A percentile compares a stretch with the other conserved stretches of the same genome.
These are phyloP conservation scores for Earliella scabrosa DNA, from an alignment of 1,284 basidiomycete genomes.

Conservation along the genomic window DNA sequence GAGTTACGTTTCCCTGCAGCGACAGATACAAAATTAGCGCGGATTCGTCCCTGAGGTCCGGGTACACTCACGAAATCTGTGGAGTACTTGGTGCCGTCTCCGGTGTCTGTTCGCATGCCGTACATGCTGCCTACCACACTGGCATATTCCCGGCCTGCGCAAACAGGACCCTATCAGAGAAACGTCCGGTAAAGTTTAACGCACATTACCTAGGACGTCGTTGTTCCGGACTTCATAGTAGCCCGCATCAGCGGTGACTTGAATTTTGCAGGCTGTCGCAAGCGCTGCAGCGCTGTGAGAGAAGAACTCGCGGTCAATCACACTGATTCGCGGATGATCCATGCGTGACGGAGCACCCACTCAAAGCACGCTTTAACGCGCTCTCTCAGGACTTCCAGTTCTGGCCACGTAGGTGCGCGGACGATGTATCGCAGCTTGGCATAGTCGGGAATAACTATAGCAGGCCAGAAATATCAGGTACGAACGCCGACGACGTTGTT, in stretches of 20 bases:
- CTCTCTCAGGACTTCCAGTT: constrained; percentile 56
- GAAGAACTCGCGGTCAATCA: too few relatives aligned
- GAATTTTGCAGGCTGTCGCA: constrained; percentile 71
- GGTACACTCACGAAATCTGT: constrained; percentile 73
- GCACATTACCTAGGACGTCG: constrained; percentile 50
- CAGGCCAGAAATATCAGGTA: neutral
- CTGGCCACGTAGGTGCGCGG: constrained; percentile 69
- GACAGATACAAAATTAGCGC: neutral
- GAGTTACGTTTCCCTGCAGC: constrained; percentile 66
- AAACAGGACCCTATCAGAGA: neutral
- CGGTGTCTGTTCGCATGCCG: constrained; percentile 52
- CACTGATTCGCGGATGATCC: neutral
- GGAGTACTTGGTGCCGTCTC: constrained; percentile 63
- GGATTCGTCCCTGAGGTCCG: too few relatives aligned
- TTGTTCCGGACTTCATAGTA: constrained; percentile 72
- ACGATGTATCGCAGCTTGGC: constrained; percentile 74
- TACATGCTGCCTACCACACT: constrained; percentile 57
- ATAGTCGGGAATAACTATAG: constrained; percentile 78
- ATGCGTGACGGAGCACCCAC: too few relatives aligned
- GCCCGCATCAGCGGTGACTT: constrained; percentile 43
- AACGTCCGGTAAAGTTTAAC: neutral
- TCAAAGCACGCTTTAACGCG: constrained; percentile 75
- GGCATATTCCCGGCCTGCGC: constrained; percentile 57
- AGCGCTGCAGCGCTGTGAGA: constrained; percentile 63
- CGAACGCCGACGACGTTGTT: neutral